Evolutionary conservation across 352 stramenopile species (phyloP), one percentile per base, ranked within the genome.

Genomic region (Globisporangium cystogenes): DNA sequence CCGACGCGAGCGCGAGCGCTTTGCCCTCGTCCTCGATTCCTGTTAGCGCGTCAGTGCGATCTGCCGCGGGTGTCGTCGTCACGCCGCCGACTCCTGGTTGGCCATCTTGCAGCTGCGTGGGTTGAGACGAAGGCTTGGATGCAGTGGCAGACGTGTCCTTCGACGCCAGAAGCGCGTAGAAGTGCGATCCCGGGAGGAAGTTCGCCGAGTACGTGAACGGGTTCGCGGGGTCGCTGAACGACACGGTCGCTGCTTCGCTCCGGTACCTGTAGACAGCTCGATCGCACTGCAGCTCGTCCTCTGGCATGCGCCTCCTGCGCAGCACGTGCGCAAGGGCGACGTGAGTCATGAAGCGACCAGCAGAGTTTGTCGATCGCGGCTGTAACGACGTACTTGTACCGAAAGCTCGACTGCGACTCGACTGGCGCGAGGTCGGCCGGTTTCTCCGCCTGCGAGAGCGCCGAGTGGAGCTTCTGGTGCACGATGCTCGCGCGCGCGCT

Each of bases 161-260:
- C 8, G 59, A 53, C 1, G 77, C 81, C n/a, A 91, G 62, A 41
- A 91, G 86, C 0, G 81, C 84, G 52, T 86, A 91, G 45, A 91
- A 91, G 48, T 91, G 77, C 20, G 84, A 68, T 16, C 80, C 81
- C n/a, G 77, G 81, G 66, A 91, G 82, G 48, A 91, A 85, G 55
- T 73, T 86, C 21, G 53, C 53, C 18, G 77, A 55, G 57, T 91
- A 91, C 14, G 57, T 57, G 36, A 91, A 88, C 5, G 57, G 48
- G 5, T 64, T 77, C 15, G 63, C 44, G 5, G 62, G 49, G 16
- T 91, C 80, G 2, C 59, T 59, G 48, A 85, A 89, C n/a, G 80
- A 91, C 18, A 87, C 68, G 14, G 81, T 68, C 2, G 71, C 66
- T 0, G 72, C 80, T 18, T 84, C 55, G 27, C 64, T 71, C 0